Percentiles rank a stretch among this genome's conserved stretches.
Evolutionary conservation across 2,329 filamentous ascomycete species (phyloP).

Genomic region (Coniochaeta pulveracea): DNA sequence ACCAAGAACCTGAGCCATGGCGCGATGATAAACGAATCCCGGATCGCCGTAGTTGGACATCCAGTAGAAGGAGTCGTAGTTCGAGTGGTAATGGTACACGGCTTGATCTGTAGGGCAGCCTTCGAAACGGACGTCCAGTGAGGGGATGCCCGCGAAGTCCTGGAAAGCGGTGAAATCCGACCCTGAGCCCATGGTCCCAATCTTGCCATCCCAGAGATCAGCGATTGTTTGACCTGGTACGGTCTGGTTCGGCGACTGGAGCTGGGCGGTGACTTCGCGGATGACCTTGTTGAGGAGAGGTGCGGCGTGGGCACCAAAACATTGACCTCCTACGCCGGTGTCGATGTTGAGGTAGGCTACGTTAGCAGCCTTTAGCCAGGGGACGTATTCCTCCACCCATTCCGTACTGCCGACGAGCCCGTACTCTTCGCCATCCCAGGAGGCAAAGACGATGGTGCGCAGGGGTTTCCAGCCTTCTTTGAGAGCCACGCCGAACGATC

Average conservation of each 20-base stretch:
- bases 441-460: conserved; percentile 83
- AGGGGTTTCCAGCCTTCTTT: conserved; percentile 70
- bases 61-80: conserved; percentile 87
- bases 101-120: conserved; percentile 29
- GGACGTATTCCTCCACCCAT: conserved; percentile 83
- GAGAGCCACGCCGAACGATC: conserved; percentile 60
- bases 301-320: conserved; percentile 56
- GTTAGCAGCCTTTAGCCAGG: conserved; percentile 63
- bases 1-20: conserved; percentile 55
- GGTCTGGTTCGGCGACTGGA: conserved; percentile 67
- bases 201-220: conserved; percentile 53
- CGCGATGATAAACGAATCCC: conserved; percentile 52
- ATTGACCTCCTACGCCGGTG: conserved; percentile 53
- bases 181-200: conserved; percentile 58
- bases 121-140: conserved; percentile 51
- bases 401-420: conserved; percentile 79
- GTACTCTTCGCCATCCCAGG: conserved; percentile 78
- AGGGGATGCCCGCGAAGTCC: conserved; percentile 57
- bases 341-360: conserved; percentile 85
- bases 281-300: conserved; percentile 68
- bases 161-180: conserved; percentile 69
- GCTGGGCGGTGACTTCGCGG: conserved; percentile 49
- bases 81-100: conserved; percentile 77
- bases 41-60: conserved; percentile 72
- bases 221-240: conserved; percentile 54